Base-by-base conservation (phyloP, 2,329 filamentous ascomycete species). In the Colletotrichum tanaceti region DNA sequence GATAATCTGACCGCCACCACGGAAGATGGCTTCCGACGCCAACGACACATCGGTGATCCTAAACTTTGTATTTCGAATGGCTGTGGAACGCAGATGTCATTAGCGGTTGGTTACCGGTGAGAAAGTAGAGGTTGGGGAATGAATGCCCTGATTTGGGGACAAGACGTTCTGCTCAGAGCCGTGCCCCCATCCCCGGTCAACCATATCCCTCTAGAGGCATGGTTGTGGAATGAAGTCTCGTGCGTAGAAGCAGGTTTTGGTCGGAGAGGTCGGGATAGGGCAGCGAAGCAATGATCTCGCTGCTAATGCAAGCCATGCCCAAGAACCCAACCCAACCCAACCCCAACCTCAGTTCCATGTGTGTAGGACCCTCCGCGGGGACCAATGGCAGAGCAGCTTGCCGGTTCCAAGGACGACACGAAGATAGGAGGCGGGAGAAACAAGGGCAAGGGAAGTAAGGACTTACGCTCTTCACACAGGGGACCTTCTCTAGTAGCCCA, bases 31-130 rank as follows among this genome's bases (percentile, higher is more conserved):
- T 80, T 98, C 94, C 59, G 90, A 86, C 13, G 94, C 95, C 22
- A 99, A 86, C 49, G 91, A 86, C 62, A 97, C 89, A 77, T 98
- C 95, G 70, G 94, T 98, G 75, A 99, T 89, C 77, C 94, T 93
- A 87, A 99, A 99, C 77, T 97, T 98, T 74, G 93, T 93, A 81
- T 99, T 99, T 74, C 96, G 94, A 76, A 99, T 98, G 41, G 96
- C 91, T 93, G 75, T 71, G 70, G 71, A 67, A 69, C 57, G 69
- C 77, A 65, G 52, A 50, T 63, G 52, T 65, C 44, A 72, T 77
- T 69, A 78, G 77, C 68, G 73, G 57, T 62, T 64, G 73, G 58
- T 43, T 43, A 60, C 41, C 28, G 55, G 49, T 68, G 62, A 57
- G 50, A 11, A 35, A 20, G 50, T 28, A 52, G 39, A 57, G 57